Conservation (phyloP, 2,329 filamentous ascomycete species). For the Penicillium sp. region DNA sequence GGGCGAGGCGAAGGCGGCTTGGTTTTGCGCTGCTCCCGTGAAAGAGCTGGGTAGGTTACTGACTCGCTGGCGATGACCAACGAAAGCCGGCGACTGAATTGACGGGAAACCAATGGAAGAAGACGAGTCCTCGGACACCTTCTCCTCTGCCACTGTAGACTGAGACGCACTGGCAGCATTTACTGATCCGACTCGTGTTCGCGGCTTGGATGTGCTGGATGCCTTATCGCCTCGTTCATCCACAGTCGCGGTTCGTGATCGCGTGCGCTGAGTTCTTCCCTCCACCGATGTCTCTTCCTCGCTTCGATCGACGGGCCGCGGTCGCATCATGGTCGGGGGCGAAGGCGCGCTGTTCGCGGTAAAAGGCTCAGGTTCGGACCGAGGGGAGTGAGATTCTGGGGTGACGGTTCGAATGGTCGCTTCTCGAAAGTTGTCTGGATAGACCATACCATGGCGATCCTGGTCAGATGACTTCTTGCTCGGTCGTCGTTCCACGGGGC, state of each 20-base stretch:
- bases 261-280: conserved; percentile 34
- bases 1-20: conserved; percentile 32
- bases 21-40: conserved; percentile 24
- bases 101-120: conserved; percentile 48
- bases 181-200: conserved; percentile 40
- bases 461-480: conserved; percentile 48
- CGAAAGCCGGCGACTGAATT: conserved; percentile 41
- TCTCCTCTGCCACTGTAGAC: conserved; percentile 36
- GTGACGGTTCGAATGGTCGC: conserved; percentile 46
- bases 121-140: conserved; percentile 37
- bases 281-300: conserved; percentile 35
- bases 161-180: conserved; percentile 34
- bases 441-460: conserved; percentile 45
- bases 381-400: conserved; percentile 43
- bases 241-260: conserved; percentile 40
- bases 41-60: conserved; percentile 32
- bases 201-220: conserved; percentile 31
- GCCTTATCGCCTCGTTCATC: conserved; percentile 41
- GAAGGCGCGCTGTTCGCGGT: conserved; percentile 33
- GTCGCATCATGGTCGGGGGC: conserved; percentile 34
- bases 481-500: conserved; percentile 42
- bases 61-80: conserved; percentile 35
- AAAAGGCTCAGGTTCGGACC: conserved; percentile 36
- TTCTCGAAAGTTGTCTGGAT: conserved; percentile 45
- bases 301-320: conserved; percentile 32